Base-by-base conservation (phyloP, 805 yeast genomes). In the Yarrowia osloensis region DNA sequence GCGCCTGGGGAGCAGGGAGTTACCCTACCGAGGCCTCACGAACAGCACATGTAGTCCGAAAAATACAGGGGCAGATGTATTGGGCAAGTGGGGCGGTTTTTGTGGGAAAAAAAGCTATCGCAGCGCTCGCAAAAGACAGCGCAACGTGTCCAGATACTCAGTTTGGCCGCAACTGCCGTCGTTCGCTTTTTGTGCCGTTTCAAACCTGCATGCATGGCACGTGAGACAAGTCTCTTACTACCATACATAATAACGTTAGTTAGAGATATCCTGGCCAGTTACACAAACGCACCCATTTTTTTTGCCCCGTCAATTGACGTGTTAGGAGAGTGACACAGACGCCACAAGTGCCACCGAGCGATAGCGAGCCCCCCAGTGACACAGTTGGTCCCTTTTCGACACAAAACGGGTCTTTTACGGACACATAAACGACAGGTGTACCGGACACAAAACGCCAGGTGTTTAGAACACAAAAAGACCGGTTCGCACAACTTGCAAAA, bases 161-260 rank as follows among this genome's bases (percentile, higher is more conserved):
- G n/a, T 33, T 33, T 11, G 17, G 17, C 40, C 15, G 40, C 40
- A 35, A 17, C 40, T 35, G n/a, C n/a, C n/a, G n/a, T n/a, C n/a
- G n/a, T n/a, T n/a, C n/a, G n/a, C 19, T 35, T 19, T 17, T 3
- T 17, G 40, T 17, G 13, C 24, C 46, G 29, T 47, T 26, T 28
- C 35, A 24, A 6, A 47, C 52, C 52, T 28, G 35, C 52, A 47
- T 28, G 52, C 52, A 28, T n/a, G 50, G 50, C 52, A 47, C 52
- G 52, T 47, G 52, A 47, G 52, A 47, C 52, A 26, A 28, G 12
- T 47, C 52, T 47, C 52, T 47, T 8, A 47, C 52, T n/a, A 28
- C 29, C 21, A 47, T 47, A 47, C 52, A 47, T 47, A 47, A 47
- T 47, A 47, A 40, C 46, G 46, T 40, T 47, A 47, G 52, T 47